Conservation (phyloP, 148 eudicot genomes). For the Cornus suecica region DNA sequence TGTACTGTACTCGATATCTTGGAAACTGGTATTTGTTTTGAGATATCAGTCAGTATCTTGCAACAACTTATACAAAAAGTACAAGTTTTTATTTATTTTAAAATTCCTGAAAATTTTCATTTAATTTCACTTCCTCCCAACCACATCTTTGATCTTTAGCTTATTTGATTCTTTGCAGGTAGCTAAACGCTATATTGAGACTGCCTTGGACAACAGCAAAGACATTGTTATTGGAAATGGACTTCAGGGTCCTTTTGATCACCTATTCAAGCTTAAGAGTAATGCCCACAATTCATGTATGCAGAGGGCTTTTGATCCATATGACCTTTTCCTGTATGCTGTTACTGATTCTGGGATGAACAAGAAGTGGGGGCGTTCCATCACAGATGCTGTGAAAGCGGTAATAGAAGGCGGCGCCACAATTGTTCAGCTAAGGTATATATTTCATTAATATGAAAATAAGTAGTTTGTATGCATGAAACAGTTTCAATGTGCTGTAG, state of each 20-base stretch:
- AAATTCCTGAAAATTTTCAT: not conserved
- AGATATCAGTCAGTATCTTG: not conserved
- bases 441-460: not conserved
- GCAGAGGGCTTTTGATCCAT: constrained; percentile 47
- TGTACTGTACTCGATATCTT: not conserved
- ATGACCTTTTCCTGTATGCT: constrained; percentile 76
- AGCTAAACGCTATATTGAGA: constrained; percentile 78
- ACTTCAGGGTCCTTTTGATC: constrained; percentile 88
- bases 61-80: no score
- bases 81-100: not conserved
- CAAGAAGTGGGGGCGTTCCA: constrained; percentile 79
- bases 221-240: constrained; percentile 73
- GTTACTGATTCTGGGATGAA: constrained; percentile 99
- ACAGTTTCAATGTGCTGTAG: not conserved
- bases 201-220: constrained; percentile 77
- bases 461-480: not conserved
- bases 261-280: constrained; percentile 64
- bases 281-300: constrained; percentile 23
- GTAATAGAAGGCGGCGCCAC: constrained; percentile 95
- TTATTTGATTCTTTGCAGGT: constrained; percentile 32
- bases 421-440: constrained; percentile 83
- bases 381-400: constrained; percentile 72
- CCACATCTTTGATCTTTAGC: not conserved
- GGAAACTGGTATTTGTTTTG: not conserved
- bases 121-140: not conserved